Evolutionary conservation across 768 basidiomycete species (phyloP), one percentile per base, ranked within the genome.

Genomic region (Hypsizygus marmoreus): DNA sequence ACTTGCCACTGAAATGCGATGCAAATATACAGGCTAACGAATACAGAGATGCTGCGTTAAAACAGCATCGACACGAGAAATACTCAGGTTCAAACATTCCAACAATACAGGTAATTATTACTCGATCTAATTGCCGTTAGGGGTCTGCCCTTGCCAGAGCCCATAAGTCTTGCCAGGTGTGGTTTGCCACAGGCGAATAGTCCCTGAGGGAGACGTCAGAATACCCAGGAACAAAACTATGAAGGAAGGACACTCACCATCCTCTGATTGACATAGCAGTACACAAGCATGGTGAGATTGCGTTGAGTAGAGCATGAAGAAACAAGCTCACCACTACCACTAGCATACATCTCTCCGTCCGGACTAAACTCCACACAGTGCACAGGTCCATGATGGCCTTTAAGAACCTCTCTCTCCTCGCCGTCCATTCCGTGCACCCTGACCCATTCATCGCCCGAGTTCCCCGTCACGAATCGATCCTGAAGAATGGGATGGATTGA

Each of bases 151-250:
- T 67, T 88, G 85, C 89, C 89, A 97, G 51, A 97, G 73, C 36
- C 95, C 95, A 58, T 97, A 97, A 6, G 81, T 77, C 66, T 91
- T 95, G 9, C 90, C 88, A 8, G 94, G 94, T 7, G 83, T 91
- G n/a, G 91, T 95, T 70, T 97, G 95, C 95, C 95, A 97, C 44
- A 98, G 72, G 34, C 95, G 84, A 59, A 98, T 95, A 4, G 95
- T 97, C 33, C 93, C 91, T 90, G 60, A 17, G 8, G 30, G 5
- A 34, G 9, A 24, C 12, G 23, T 34, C 20, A 44, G 34, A 29
- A n/a, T n/a, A n/a, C n/a, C n/a, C n/a, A n/a, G 6, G n/a, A 22
- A 26, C 32, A 43, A 36, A 19, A 35, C 14, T n/a, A n/a, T n/a
- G n/a, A n/a, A n/a, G n/a, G 36, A 7, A 38, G 28, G 19, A 39